Base-by-base conservation (phyloP, 768 basidiomycete genomes). In the Tricholomella constricta region DNA sequence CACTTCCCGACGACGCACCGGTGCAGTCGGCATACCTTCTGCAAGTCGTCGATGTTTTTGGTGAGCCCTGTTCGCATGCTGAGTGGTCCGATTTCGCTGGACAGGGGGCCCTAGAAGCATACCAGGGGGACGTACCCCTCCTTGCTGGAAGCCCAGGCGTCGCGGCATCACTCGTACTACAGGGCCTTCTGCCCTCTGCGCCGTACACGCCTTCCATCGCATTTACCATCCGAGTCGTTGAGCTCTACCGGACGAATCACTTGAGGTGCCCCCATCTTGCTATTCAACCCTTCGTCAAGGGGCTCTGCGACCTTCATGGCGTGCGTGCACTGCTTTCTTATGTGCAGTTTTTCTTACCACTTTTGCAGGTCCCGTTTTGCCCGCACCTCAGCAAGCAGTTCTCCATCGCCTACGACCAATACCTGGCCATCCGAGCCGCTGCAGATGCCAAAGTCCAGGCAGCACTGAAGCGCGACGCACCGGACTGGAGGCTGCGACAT, bases 291-390 rank as follows among this genome's bases (percentile, higher is more conserved):
- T 68, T 70, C 36, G 45, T 64, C 19, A 69, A 68, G 42, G 48
- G 49, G 1, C 52, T 73, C 0, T 69, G 65, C 25, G 66, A 72
- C 45, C 23, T 70, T 19, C 65, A 73, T 14, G 34, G 58, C 11
- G 43, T 57, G 0, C 10, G 9, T 29, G 29, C n/a, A n/a, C n/a
- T n/a, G n/a, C n/a, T n/a, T 50, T 50, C 15, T 29, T 36, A 1
- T 32, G 35, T 17, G 20, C 32, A 0, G 43, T 15, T 22, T 36
- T 10, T 41, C 58, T 1, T 6, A 11, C 11, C 6, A 29, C 6
- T 29, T n/a, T 6, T 11, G 11, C 29, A 29, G 29, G 10, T 9
- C 31, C 61, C 63, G 0, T 66, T 60, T 46, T 34, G 57, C 23
- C 49, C 49, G 1, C 52, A 62, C 44, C 46, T 66, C 2, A 43